These are phyloP conservation scores for Leccinum imitatum DNA, from an alignment of 768 basidiomycete genomes.

Conservation along the genomic window DNA sequence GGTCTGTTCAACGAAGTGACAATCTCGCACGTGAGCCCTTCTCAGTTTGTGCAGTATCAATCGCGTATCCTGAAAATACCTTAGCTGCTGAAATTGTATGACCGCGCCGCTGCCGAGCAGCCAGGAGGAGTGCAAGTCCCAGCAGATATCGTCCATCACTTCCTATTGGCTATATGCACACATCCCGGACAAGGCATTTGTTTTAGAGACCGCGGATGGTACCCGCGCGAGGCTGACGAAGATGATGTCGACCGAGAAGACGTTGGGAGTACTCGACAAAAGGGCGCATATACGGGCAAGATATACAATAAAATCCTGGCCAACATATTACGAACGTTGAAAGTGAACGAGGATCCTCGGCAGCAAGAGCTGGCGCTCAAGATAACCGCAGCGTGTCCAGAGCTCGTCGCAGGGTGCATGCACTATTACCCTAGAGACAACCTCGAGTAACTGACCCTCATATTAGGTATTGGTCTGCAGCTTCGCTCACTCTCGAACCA, in stretches of 20 bases:
- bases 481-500: constrained; percentile 75
- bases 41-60: background rate
- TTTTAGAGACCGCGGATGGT: constrained; percentile 90
- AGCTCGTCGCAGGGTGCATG: constrained; percentile 75
- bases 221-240: constrained; percentile 61
- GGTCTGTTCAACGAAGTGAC: constrained; percentile 67
- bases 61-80: background rate
- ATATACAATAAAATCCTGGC: constrained; percentile 83
- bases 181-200: constrained; percentile 82
- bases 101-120: constrained; percentile 51
- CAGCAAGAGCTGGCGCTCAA: constrained; percentile 84
- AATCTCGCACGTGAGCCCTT: constrained; percentile 55
- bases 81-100: constrained; percentile 76
- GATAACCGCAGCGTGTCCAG: constrained; percentile 80
- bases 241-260: constrained; percentile 41
- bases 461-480: constrained; percentile 68
- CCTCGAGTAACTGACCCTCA: constrained; percentile 13
- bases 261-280: constrained; percentile 31
- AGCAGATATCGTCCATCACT: constrained; percentile 83
- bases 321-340: constrained; percentile 69
- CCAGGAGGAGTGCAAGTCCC: constrained; percentile 53
- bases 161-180: constrained; percentile 80
- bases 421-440: constrained; percentile 3
- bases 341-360: constrained; percentile 84
- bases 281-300: constrained; percentile 36